phyloP scores from a whole-genome alignment of 108 stramenopile genomes.

The Cyclotella baltica region DNA sequence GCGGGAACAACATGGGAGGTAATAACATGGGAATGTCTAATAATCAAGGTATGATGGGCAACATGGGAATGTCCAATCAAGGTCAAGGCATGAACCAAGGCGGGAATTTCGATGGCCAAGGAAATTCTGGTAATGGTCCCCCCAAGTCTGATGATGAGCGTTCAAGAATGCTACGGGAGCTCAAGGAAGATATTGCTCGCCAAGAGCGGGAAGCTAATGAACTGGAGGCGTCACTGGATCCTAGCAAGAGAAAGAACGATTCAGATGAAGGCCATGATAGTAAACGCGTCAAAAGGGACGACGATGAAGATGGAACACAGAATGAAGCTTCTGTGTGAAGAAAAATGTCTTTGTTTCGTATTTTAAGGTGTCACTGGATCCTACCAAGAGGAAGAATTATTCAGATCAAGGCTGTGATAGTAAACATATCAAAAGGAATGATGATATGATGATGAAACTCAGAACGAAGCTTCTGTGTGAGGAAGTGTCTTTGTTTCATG shows the following conservation, averaged over 20 bases:
- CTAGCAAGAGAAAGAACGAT: slow-evolving; percentile 41
- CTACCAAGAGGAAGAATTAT: slow-evolving; percentile 40
- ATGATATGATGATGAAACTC: slow-evolving; percentile 1
- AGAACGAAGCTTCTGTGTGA: slow-evolving; percentile 1
- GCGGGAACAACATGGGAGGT: slow-evolving; percentile 3
- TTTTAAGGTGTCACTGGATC: slow-evolving; percentile 22
- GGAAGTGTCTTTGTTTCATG: background rate
- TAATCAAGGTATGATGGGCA: background rate
- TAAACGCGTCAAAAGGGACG: slow-evolving; percentile 11
- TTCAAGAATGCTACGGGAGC: slow-evolving; percentile 33
- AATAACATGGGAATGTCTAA: slow-evolving; percentile 21
- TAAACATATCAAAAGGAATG: slow-evolving; percentile 6
- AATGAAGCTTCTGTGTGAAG: background rate
- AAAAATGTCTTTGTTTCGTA: background rate
- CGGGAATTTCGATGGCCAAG: slow-evolving; percentile 12
- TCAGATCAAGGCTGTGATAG: background rate
- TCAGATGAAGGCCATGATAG: slow-evolving; percentile 1
- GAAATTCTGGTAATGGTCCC: slow-evolving; percentile 1
- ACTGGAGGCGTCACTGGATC: slow-evolving; percentile 41
- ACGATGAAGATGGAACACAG: background rate
- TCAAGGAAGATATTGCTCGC: slow-evolving; percentile 53
- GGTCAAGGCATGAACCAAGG: slow-evolving; percentile 8
- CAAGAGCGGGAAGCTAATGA: slow-evolving; percentile 40
- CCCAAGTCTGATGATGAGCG: slow-evolving; percentile 37
- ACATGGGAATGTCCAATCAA: slow-evolving; percentile 36